A percentile compares a stretch with the other conserved stretches of the same genome.
phyloP scores from a whole-genome alignment of 345 rosid species.

The Erodium maritimum region DNA sequence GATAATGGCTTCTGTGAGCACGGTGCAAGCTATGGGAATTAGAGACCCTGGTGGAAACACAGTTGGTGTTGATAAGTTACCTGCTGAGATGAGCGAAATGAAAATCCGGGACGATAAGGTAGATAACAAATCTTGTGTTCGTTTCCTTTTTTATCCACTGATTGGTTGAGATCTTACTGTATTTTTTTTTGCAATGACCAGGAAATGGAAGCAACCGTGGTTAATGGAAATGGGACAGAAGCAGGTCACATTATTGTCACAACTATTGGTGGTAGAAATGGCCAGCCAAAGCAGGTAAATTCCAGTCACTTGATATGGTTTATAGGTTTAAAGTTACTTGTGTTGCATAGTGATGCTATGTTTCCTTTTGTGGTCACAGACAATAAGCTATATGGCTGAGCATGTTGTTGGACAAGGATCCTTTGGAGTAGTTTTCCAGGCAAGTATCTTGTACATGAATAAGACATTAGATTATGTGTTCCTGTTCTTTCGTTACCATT shows the following conservation, averaged over 20 bases:
- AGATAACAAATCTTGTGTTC: neutral
- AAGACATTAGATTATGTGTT: too few species aligned
- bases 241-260: constrained; percentile 93
- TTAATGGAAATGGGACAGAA: constrained; percentile 90
- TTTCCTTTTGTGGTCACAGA: constrained; percentile 4
- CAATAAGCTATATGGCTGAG: constrained; percentile 77
- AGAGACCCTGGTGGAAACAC: constrained; percentile 20
- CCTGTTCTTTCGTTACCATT: too few species aligned
- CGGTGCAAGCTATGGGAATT: constrained; percentile 17
- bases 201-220: constrained; percentile 92
- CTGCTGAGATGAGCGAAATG: constrained; percentile 36
- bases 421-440: constrained; percentile 95
- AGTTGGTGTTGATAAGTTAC: constrained; percentile 26
- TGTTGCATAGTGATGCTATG: neutral
- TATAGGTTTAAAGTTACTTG: neutral
- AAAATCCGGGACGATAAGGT: constrained; percentile 36
- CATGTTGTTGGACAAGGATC: constrained; percentile 94
- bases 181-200: constrained; percentile 15
- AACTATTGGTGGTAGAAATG: constrained; percentile 92
- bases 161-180: neutral
- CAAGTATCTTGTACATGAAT: constrained; percentile 6
- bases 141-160: neutral
- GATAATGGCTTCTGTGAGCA: constrained; percentile 28
- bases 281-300: constrained; percentile 87
- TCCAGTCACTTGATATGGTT: neutral